Evolutionary conservation across 148 eudicot genomes (phyloP), one percentile per base, ranked within the genome.

Genomic region (Talinum fruticosum): DNA sequence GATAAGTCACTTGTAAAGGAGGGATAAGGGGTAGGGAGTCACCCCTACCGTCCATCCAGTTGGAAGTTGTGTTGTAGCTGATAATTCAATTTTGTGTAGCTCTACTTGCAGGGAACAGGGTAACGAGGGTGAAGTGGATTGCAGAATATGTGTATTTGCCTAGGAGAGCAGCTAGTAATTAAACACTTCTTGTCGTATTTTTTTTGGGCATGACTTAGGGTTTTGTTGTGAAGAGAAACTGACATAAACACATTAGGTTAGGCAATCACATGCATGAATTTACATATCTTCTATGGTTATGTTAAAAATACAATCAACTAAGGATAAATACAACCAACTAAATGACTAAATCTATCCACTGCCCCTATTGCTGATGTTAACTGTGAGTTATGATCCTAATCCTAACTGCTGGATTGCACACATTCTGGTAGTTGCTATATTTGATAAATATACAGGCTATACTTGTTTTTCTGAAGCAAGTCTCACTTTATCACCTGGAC

Each of bases 401-500:
- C 87, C 79, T 41, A 79, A 70, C 71, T 74, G 76, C 45, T 75
- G 71, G 74, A 79, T 73, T 62, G 76, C 76, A 68, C 76, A 68
- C 82, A 79, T 73, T 79, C 66, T 76, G 72, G 54, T 66, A 65
- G 29, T 69, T 35, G 29, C 75, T 68, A 49, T 68, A 37, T 66
- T 54, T 53, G 29, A 36, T 13, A 36, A 78, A 73, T 36, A 23
- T 37, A 37, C 16, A 24, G 14, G 35, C 26, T 82, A 75, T 12
- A 75, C 83, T 69, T 79, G 76, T 82, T 77, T 81, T 62, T 83
- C 85, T 37, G 81, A 53, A 47, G 71, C 76, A 72, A 47, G 77
- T 71, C 81, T 74, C 73, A 84, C 83, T 77, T 78, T 88, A 66
- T 81, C 83, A 57, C 84, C n/a, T n/a, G n/a, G n/a, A n/a, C n/a